phyloP scores from a whole-genome alignment of 192 early-diverging fungal species.

The Dissophora ornata region DNA sequence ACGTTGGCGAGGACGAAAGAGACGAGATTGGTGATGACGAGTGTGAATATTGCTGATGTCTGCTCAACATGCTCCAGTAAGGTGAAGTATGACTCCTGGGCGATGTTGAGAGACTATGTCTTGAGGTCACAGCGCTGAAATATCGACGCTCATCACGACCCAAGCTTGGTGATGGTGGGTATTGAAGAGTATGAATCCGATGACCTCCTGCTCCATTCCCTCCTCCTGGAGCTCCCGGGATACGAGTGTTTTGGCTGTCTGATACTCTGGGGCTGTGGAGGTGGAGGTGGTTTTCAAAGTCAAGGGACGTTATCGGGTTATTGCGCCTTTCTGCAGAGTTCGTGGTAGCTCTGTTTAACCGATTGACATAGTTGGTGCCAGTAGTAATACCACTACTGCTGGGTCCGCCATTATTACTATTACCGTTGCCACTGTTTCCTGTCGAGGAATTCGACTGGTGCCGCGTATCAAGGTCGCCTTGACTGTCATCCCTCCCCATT shows the following conservation, averaged over 20 bases:
- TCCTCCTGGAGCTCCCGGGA: too few species aligned
- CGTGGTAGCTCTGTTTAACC: neutral
- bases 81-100: constrained; percentile 11
- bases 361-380: neutral
- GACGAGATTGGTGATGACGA: constrained; percentile 9
- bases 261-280: neutral
- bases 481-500: constrained; percentile 25
- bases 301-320: neutral
- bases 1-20: constrained; percentile 7
- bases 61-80: constrained; percentile 12
- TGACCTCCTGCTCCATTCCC: neutral
- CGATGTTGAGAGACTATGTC: constrained; percentile 13
- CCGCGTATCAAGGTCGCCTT: neutral
- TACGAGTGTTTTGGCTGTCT: too few species aligned
- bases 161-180: neutral
- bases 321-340: neutral
- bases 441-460: too few species aligned
- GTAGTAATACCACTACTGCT: neutral
- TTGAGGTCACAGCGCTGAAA: neutral
- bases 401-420: neutral
- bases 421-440: too few species aligned
- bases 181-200: neutral
- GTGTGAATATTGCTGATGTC: neutral
- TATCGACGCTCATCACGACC: constrained; percentile 13
- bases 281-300: neutral